Conservation (phyloP, 1,284 basidiomycete species). For the Testicularia cyperi region DNA sequence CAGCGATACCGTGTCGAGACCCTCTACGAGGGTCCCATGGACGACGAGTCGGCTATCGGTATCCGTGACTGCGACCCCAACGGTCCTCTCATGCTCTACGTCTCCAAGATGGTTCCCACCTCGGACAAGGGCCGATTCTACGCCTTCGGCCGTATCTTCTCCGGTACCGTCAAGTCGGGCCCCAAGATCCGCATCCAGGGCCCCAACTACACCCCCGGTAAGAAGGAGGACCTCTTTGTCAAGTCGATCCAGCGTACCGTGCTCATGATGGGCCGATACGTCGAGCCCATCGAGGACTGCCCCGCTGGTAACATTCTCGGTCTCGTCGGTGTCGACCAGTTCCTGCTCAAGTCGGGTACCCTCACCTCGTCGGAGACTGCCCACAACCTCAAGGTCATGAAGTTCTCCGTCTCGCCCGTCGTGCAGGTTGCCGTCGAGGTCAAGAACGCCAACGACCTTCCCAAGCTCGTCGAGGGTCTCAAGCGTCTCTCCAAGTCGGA, state of each 20-base stretch:
- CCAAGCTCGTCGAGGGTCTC: slow-evolving; percentile 99
- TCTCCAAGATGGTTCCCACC: slow-evolving; percentile 99
- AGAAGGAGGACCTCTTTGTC: slow-evolving; percentile 97
- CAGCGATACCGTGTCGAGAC: slow-evolving; percentile 99
- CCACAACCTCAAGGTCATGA: slow-evolving; percentile 99
- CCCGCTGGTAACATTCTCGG: slow-evolving; percentile 98
- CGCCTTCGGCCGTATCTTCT: slow-evolving; percentile 99
- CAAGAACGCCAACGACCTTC: slow-evolving; percentile 98
- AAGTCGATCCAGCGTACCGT: slow-evolving; percentile 99
- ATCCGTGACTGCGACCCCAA: slow-evolving; percentile 98
- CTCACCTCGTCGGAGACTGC: slow-evolving; percentile 96
- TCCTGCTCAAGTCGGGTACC: slow-evolving; percentile 96
- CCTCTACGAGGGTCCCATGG: slow-evolving; percentile 99
- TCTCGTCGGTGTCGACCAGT: slow-evolving; percentile 99
- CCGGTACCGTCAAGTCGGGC: slow-evolving; percentile 92
- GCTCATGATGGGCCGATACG: slow-evolving; percentile 99
- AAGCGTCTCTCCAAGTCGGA: slow-evolving; percentile 99
- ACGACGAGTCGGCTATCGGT: slow-evolving; percentile 97
- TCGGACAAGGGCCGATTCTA: slow-evolving; percentile 99
- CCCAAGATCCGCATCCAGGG: slow-evolving; percentile 99
- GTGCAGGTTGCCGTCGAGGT: slow-evolving; percentile 99
- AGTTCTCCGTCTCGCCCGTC: slow-evolving; percentile 87
- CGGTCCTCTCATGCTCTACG: slow-evolving; percentile 94
- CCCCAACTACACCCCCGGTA: slow-evolving; percentile 96
- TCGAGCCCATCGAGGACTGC: slow-evolving; percentile 98